Conservation (phyloP, 495 filamentous ascomycete genomes). For the Letharia columbiana region DNA sequence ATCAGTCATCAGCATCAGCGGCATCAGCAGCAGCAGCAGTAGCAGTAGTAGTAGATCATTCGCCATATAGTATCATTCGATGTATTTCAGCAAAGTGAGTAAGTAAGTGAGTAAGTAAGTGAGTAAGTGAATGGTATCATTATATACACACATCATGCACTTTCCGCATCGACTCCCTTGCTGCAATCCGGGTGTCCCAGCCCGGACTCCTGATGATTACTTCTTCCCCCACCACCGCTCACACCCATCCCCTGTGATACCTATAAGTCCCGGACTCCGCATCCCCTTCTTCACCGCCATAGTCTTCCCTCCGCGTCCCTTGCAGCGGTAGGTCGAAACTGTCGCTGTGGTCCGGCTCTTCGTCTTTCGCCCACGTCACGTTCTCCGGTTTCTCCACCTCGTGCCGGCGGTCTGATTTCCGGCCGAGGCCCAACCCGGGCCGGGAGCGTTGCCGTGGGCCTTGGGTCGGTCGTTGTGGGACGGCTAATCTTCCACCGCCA, state of each 20-base stretch:
- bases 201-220: background rate
- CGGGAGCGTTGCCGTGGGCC: background rate
- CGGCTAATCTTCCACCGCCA: background rate
- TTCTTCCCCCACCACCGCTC: background rate
- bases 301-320: constrained; percentile 16
- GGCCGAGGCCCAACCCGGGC: background rate
- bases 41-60: too few relatives aligned
- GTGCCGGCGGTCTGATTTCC: constrained; percentile 1
- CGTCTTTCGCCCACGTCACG: constrained; percentile 23
- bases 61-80: too few relatives aligned
- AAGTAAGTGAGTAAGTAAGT: too few relatives aligned
- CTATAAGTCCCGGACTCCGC: constrained; percentile 8
- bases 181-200: background rate
- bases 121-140: background rate
- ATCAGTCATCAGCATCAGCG: too few relatives aligned
- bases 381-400: constrained; percentile 17
- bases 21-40: too few relatives aligned
- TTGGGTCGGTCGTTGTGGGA: background rate
- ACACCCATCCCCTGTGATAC: constrained; percentile 16
- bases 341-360: constrained; percentile 3
- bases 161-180: background rate
- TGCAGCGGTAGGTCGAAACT: constrained; percentile 23
- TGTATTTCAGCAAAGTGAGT: too few relatives aligned
- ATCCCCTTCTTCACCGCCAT: constrained; percentile 10
- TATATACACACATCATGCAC: background rate